Conservation (phyloP, 2,329 filamentous ascomycete genomes). For the Clonostachys chloroleuca region DNA sequence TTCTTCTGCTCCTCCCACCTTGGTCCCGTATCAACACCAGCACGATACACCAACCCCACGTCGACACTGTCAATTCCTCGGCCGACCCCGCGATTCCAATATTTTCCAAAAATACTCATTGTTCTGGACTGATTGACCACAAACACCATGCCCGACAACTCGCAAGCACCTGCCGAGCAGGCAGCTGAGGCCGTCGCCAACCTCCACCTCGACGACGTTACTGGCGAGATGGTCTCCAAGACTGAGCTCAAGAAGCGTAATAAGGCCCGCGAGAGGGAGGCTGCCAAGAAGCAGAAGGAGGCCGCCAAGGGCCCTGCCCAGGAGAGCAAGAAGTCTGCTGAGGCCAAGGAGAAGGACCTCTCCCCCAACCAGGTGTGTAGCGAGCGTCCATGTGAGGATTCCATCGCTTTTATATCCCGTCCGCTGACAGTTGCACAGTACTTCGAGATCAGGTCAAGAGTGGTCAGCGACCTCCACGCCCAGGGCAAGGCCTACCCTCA, state of each 20-base stretch:
- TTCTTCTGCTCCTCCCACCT: no score
- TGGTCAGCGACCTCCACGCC: slow-evolving; percentile 48
- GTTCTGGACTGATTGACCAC: background rate
- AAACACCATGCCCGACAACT: slow-evolving; percentile 22
- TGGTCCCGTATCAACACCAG: no score
- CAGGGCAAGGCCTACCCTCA: slow-evolving; percentile 68
- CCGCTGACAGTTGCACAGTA: slow-evolving; percentile 40
- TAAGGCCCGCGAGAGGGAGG: slow-evolving; percentile 84
- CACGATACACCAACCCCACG: no score
- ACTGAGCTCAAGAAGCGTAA: slow-evolving; percentile 90
- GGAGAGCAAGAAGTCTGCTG: slow-evolving; percentile 44
- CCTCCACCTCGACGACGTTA: slow-evolving; percentile 85
- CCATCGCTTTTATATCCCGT: no score
- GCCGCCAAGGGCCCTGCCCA: slow-evolving; percentile 68
- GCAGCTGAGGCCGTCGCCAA: slow-evolving; percentile 59
- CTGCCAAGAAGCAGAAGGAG: slow-evolving; percentile 84
- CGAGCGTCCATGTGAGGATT: background rate
- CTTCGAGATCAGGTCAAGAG: slow-evolving; percentile 90
- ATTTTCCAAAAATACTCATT: no score
- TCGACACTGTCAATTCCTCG: no score
- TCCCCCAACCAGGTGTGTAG: slow-evolving; percentile 44
- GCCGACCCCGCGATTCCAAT: no score
- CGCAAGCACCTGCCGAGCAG: slow-evolving; percentile 26
- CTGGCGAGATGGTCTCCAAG: slow-evolving; percentile 83
- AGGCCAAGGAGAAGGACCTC: slow-evolving; percentile 54